Percentiles rank a stretch among this genome's conserved stretches.
Evolutionary conservation across 306 rosid genomes (phyloP).

Genomic region (cucumber (Cucumis sativus)): DNA sequence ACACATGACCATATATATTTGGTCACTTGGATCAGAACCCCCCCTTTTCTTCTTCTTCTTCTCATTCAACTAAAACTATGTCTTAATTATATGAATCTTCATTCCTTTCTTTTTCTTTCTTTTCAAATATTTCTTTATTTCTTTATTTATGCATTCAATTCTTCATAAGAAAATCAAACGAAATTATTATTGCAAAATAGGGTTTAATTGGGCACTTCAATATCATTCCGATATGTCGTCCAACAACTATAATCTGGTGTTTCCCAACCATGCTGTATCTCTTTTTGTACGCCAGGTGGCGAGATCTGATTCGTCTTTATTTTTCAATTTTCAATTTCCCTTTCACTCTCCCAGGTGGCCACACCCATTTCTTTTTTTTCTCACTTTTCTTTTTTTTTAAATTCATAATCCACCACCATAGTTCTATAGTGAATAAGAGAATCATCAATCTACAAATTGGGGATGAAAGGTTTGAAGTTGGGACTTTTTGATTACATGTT

Average conservation of each 20-base stretch:
- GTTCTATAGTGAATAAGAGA: no score
- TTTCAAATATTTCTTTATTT: neutral
- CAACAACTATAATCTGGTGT: conserved; percentile 5
- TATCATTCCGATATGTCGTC: neutral
- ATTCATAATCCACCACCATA: no score
- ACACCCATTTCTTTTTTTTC: no score
- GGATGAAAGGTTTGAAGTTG: no score
- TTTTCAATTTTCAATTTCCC: neutral
- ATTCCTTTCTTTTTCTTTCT: neutral
- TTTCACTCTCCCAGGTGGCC: neutral
- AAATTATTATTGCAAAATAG: no score
- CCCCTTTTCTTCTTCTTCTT: neutral
- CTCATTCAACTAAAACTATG: neutral
- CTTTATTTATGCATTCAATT: no score
- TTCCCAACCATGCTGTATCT: neutral
- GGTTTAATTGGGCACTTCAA: no score
- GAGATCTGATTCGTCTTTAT: neutral
- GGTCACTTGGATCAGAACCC: neutral
- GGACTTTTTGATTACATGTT: no score
- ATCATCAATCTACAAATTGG: no score
- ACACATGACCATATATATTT: neutral
- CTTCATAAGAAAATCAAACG: no score
- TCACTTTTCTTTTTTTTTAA: no score
- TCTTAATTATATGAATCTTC: neutral
- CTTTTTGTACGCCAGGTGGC: neutral